A percentile compares a stretch with the other conserved stretches of the same genome.
Evolutionary conservation across 1,284 basidiomycete species (phyloP).

Genomic region (Kwoniella shivajii): DNA sequence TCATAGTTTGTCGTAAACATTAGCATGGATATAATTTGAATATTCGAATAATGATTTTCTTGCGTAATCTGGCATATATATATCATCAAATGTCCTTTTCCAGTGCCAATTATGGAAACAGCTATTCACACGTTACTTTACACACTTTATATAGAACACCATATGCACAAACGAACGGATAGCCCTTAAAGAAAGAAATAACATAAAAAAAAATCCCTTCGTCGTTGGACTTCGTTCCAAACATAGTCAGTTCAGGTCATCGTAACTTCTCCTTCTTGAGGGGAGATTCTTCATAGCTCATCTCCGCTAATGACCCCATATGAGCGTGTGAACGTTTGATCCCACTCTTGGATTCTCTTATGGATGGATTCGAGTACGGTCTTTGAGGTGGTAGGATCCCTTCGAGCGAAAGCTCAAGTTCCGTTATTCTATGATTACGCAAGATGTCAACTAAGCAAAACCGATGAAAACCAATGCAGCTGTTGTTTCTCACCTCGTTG

Average conservation of each 20-base stretch:
- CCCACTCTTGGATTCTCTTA: background rate
- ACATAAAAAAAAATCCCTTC: too few relatives aligned
- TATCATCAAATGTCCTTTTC: too few relatives aligned
- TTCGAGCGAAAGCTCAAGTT: constrained; percentile 29
- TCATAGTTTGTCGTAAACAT: too few relatives aligned
- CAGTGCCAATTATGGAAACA: too few relatives aligned
- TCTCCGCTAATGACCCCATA: constrained; percentile 12
- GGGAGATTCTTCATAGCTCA: constrained; percentile 6
- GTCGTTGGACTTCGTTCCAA: background rate
- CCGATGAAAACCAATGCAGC: too few relatives aligned
- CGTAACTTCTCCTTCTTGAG: constrained; percentile 1
- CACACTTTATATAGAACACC: too few relatives aligned
- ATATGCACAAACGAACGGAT: too few relatives aligned
- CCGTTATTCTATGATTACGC: constrained; percentile 23
- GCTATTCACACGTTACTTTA: too few relatives aligned
- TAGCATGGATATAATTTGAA: too few relatives aligned
- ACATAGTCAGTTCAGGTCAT: background rate
- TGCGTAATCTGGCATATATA: too few relatives aligned
- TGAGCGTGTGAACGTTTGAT: constrained; percentile 15
- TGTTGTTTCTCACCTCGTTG: constrained; percentile 15
- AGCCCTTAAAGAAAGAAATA: too few relatives aligned
- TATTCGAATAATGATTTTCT: too few relatives aligned
- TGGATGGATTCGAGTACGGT: background rate
- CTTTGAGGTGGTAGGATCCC: constrained; percentile 18
- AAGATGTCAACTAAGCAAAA: background rate